Conservation (phyloP, 768 basidiomycete genomes). For the Suillus alpinus region DNA sequence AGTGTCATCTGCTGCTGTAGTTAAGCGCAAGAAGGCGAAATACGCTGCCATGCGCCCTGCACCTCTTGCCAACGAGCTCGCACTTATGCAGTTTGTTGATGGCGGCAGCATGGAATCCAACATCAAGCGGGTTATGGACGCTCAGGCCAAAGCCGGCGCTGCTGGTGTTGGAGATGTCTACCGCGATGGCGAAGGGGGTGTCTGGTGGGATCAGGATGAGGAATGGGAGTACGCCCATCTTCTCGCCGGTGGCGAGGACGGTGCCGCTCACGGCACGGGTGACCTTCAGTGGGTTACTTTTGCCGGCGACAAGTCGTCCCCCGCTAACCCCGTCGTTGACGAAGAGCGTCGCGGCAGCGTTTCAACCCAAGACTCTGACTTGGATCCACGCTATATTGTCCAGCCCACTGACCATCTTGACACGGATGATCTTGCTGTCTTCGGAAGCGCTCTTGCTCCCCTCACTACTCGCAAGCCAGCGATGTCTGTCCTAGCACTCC, state of each 20-base stretch:
- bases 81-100: constrained; percentile 65
- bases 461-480: constrained; percentile 28
- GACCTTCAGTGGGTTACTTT: constrained; percentile 47
- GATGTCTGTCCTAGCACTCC: constrained; percentile 35
- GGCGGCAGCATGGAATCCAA: constrained; percentile 60
- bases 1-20: constrained; percentile 30
- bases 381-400: constrained; percentile 49
- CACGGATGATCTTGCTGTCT: constrained; percentile 35
- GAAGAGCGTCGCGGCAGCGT: constrained; percentile 43
- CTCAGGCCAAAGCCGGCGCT: constrained; percentile 47
- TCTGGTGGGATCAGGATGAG: constrained; percentile 75
- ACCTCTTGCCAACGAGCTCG: constrained; percentile 63
- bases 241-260: constrained; percentile 38
- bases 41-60: constrained; percentile 40
- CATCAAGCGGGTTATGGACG: constrained; percentile 50
- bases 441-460: constrained; percentile 27
- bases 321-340: constrained; percentile 3
- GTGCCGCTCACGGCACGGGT: constrained; percentile 20
- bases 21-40: constrained; percentile 52
- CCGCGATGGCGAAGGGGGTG: constrained; percentile 56
- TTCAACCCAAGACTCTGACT: constrained; percentile 53
- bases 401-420: constrained; percentile 30
- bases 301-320: constrained; percentile 24
- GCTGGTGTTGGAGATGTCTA: constrained; percentile 47
- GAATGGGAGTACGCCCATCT: constrained; percentile 67